phyloP scores from a whole-genome alignment of 139 green algal genomes.

The Micromonas commoda region DNA sequence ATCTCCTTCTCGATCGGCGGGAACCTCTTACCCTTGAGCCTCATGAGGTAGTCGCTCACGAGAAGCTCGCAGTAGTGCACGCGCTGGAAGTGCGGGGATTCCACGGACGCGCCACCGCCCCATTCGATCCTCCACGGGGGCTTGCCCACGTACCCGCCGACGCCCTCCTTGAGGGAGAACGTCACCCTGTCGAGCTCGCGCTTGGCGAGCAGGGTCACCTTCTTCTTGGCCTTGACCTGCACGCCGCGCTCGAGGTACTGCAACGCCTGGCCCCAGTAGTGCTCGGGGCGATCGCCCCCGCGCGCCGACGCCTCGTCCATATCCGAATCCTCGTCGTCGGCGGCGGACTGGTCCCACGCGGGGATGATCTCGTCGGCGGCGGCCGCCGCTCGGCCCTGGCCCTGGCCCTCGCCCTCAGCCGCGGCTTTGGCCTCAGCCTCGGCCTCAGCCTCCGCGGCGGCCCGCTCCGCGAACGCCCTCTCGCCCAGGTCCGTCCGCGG shows the following conservation, averaged over 20 bases:
- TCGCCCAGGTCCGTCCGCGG: background rate
- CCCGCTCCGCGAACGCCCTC: background rate
- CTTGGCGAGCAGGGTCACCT: conserved; percentile 51
- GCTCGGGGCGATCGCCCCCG: conserved; percentile 7
- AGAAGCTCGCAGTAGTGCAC: conserved; percentile 66
- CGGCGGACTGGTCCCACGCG: background rate
- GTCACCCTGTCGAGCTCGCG: conserved; percentile 38
- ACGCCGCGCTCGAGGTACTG: conserved; percentile 58
- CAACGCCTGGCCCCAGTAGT: conserved; percentile 64
- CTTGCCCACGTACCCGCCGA: conserved; percentile 47
- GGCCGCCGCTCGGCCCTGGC: background rate
- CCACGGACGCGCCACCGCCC: conserved; percentile 70
- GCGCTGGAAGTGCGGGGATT: conserved; percentile 79
- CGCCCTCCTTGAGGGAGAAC: conserved; percentile 42
- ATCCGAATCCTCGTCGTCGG: background rate
- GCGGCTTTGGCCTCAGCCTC: background rate
- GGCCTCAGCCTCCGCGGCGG: background rate
- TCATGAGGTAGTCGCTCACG: conserved; percentile 65
- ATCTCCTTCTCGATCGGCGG: conserved; percentile 60
- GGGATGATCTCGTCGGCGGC: background rate
- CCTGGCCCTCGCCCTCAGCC: background rate
- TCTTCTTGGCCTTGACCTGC: conserved; percentile 37
- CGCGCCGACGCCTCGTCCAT: too few relatives aligned
- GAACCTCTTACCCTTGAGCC: conserved; percentile 52
- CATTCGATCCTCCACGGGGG: conserved; percentile 72